These are phyloP conservation scores for Penicillium thymicola DNA, from an alignment of 2,329 filamentous ascomycete species.

Conservation along the genomic window DNA sequence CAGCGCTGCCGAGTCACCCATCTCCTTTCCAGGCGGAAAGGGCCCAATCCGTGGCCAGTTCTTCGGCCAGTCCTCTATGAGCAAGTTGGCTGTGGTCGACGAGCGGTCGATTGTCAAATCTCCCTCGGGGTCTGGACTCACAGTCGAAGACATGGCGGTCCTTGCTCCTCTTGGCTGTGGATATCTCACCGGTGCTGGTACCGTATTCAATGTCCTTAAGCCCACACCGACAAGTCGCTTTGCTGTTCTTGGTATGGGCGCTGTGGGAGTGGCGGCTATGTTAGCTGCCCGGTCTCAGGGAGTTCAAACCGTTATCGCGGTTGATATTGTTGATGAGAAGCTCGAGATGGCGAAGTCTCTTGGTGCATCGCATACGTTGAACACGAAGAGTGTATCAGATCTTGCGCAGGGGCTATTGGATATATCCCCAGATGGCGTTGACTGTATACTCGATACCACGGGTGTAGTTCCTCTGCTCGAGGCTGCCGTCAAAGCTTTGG, in stretches of 20 bases:
- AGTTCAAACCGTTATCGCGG: slow-evolving; percentile 39
- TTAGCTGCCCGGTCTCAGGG: slow-evolving; percentile 22
- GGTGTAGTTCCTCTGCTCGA: slow-evolving; percentile 30
- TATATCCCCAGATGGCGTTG: slow-evolving; percentile 26
- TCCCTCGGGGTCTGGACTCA: background rate
- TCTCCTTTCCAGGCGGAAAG: slow-evolving; percentile 18
- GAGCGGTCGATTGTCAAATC: slow-evolving; percentile 32
- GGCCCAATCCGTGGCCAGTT: slow-evolving; percentile 29
- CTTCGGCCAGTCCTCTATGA: slow-evolving; percentile 37
- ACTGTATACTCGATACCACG: slow-evolving; percentile 33
- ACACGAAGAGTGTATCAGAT: slow-evolving; percentile 29
- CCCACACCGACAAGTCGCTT: slow-evolving; percentile 20
- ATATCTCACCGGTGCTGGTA: slow-evolving; percentile 34
- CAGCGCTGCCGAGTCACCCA: slow-evolving; percentile 17
- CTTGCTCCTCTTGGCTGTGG: slow-evolving; percentile 34
- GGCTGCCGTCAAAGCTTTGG: slow-evolving; percentile 29
- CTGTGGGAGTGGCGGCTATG: slow-evolving; percentile 21
- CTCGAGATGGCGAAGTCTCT: slow-evolving; percentile 45
- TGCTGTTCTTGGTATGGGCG: slow-evolving; percentile 32
- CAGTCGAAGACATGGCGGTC: slow-evolving; percentile 21
- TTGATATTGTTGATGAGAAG: slow-evolving; percentile 45
- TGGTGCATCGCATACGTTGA: slow-evolving; percentile 45
- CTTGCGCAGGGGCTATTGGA: slow-evolving; percentile 29
- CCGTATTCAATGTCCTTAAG: slow-evolving; percentile 29
- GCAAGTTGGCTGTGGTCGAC: slow-evolving; percentile 30